Evolutionary conservation across 331 rosid genomes (phyloP), one percentile per base, ranked within the genome.

Genomic region (Acacia pycnantha): DNA sequence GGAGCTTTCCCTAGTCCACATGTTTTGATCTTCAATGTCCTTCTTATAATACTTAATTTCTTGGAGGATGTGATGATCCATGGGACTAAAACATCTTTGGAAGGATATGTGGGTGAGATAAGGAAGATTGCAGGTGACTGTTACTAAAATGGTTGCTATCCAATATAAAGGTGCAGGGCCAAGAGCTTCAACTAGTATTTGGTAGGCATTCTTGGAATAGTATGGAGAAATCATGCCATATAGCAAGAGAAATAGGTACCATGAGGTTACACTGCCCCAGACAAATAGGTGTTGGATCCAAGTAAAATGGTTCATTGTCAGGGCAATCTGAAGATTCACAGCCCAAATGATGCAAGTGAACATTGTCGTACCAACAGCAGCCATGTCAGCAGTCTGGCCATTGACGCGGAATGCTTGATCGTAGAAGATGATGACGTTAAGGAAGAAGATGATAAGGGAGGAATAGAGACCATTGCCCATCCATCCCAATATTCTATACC

Each of bases 51-150:
- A 91, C 84, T 94, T 96, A 85, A 96, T 96, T 82, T 96, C 99
- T 88, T 96, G 99, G 85, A 96, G 94, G 58, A 96, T 91, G 79
- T 96, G 99, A 86, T 96, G 99, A 84, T 96, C 99, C 99, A 96
- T 86, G 26, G 99, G 99, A 59, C 89, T 79, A 79, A 90, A 92
- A 85, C 95, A 90, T 88, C 97, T 91, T 79, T 94, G 98, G 87
- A 68, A 90, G 64, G 98, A 92, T 73, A 96, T 87, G 85, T 96
- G 97, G 73, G 80, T 83, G 26, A 96, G 86, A 87, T 96, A 96
- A 64, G 99, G 98, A 79, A 96, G 95, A 89, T 81, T 91, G 81
- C 98, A 96, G 16, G 93, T 71, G 31, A 88, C 48, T 47, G 98
- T 85, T 61, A 92, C 97, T 74, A 96, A 71, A 29, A 96, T 70